Evolutionary conservation across 148 eudicot species (phyloP).

Genomic region (Dysphania ambrosioides): DNA sequence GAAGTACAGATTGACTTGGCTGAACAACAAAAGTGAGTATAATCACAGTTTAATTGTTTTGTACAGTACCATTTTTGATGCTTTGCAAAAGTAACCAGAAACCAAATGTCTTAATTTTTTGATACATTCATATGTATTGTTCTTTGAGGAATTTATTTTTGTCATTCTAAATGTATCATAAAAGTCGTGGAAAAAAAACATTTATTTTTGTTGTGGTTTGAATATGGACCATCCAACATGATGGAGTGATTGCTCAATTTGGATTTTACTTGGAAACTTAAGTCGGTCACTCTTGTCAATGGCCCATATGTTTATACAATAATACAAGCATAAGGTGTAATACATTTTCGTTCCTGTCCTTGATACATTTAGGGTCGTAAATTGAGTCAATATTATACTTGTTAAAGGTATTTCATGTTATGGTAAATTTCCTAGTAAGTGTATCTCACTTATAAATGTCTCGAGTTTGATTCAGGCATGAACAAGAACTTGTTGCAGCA

Average conservation of each 20-base stretch:
- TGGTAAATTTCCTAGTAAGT: too few species aligned
- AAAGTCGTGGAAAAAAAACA: too few species aligned
- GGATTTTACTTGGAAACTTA: too few species aligned
- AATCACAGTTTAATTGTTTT: neutral
- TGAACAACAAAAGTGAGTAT: conserved; percentile 16
- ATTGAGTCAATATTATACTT: neutral
- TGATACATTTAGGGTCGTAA: neutral
- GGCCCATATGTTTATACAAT: too few species aligned
- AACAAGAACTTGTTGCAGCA: conserved; percentile 9
- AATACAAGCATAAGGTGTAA: too few species aligned
- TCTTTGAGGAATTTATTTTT: too few species aligned
- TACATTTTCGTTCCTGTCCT: neutral
- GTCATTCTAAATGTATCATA: neutral
- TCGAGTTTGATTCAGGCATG: conserved; percentile 16
- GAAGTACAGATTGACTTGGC: conserved; percentile 17
- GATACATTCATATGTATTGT: neutral
- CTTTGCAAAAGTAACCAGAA: neutral
- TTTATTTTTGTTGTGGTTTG: neutral
- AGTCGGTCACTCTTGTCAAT: too few species aligned
- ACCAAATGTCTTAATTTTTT: neutral
- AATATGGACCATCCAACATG: neutral
- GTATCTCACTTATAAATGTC: neutral
- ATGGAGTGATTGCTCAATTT: too few species aligned
- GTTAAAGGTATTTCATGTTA: neutral
- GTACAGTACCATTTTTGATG: neutral